phyloP scores from a whole-genome alignment of 495 filamentous ascomycete genomes.

The Aspergillus mulundensis region DNA sequence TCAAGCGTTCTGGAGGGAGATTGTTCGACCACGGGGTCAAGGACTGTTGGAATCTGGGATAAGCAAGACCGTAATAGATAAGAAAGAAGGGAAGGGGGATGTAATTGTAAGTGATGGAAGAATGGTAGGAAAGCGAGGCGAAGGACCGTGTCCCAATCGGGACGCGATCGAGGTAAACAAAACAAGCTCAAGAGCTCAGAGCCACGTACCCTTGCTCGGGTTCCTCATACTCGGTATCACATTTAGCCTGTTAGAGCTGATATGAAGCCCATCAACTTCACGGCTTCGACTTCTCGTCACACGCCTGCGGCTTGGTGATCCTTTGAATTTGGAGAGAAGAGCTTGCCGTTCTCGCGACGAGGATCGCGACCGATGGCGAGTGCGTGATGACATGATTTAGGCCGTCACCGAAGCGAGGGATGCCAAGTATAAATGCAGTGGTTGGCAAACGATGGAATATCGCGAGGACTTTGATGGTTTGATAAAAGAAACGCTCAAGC shows the following conservation, averaged over 20 bases:
- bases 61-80: background rate
- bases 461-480: background rate
- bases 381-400: slow-evolving; percentile 8
- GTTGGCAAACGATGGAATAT: background rate
- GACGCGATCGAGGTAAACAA: slow-evolving; percentile 2
- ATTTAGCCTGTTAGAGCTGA: background rate
- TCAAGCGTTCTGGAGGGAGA: slow-evolving; percentile 12
- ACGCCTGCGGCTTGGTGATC: slow-evolving; percentile 5
- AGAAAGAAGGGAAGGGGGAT: background rate
- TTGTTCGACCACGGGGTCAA: slow-evolving; percentile 20
- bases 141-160: background rate
- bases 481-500: background rate
- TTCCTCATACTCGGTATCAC: background rate
- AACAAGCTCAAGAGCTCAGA: background rate
- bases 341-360: background rate
- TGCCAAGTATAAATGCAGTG: background rate
- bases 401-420: slow-evolving; percentile 2
- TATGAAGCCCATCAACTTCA: slow-evolving; percentile 8
- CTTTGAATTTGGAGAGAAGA: background rate
- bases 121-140: background rate
- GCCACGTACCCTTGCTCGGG: slow-evolving; percentile 10
- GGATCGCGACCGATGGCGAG: slow-evolving; percentile 4
- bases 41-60: background rate
- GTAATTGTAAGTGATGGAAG: background rate
- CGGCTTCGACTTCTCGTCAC: slow-evolving; percentile 27